These are phyloP conservation scores for Solanum ossicruentum DNA, from an alignment of 257 asterid genomes.

Conservation along the genomic window DNA sequence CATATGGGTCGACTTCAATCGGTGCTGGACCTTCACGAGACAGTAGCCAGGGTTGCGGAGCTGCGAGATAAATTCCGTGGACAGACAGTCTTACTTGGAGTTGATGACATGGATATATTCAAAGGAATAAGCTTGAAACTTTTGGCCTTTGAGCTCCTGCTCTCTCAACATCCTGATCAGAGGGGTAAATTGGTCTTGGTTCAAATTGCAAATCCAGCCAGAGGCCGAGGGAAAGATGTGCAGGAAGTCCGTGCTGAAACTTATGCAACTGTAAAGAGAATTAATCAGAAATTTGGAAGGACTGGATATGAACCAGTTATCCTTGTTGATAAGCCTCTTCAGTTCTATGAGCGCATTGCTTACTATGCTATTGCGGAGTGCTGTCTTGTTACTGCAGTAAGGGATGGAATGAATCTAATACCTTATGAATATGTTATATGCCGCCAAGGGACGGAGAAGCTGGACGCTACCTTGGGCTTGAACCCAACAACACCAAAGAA, in stretches of 20 bases:
- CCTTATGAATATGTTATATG: slow-evolving; percentile 77
- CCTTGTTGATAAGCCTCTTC: slow-evolving; percentile 49
- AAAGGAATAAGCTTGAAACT: slow-evolving; percentile 79
- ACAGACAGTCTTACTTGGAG: slow-evolving; percentile 61
- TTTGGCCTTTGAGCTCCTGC: slow-evolving; percentile 68
- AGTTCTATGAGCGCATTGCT: slow-evolving; percentile 60
- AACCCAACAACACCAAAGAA: slow-evolving; percentile 40
- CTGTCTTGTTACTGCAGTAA: slow-evolving; percentile 78
- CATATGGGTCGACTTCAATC: slow-evolving; percentile 66
- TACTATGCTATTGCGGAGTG: slow-evolving; percentile 68
- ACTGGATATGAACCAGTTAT: slow-evolving; percentile 66
- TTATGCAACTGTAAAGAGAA: slow-evolving; percentile 46
- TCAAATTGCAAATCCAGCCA: slow-evolving; percentile 84
- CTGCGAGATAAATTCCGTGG: slow-evolving; percentile 38
- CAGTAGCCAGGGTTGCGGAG: slow-evolving; percentile 51
- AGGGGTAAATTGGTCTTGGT: slow-evolving; percentile 60
- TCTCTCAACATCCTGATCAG: slow-evolving; percentile 43
- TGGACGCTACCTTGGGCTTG: slow-evolving; percentile 40
- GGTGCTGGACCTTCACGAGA: slow-evolving; percentile 54
- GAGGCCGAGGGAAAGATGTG: slow-evolving; percentile 82
- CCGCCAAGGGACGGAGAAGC: slow-evolving; percentile 55
- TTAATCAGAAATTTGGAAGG: slow-evolving; percentile 41
- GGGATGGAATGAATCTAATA: slow-evolving; percentile 86
- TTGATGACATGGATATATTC: slow-evolving; percentile 81
- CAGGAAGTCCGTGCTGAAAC: slow-evolving; percentile 65